Evolutionary conservation across 1,284 basidiomycete genomes (phyloP).

Genomic region (Cutaneotrichosporon spelunceum): DNA sequence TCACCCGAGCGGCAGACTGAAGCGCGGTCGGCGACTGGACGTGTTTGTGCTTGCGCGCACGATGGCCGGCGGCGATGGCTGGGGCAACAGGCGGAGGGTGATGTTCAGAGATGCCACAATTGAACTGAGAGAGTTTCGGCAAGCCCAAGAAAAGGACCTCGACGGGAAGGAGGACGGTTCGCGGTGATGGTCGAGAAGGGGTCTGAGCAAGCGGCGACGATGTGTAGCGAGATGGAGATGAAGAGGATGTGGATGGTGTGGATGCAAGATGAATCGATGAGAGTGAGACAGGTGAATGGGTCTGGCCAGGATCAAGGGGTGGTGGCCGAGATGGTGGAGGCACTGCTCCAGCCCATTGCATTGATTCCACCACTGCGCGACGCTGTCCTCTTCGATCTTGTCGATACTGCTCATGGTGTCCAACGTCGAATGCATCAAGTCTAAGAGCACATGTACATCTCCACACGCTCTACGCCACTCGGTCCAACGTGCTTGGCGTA

Average conservation of each 20-base stretch:
- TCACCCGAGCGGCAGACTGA: not conserved
- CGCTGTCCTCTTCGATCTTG: not conserved
- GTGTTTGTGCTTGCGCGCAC: conserved; percentile 1
- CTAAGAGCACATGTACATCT: conserved; percentile 1
- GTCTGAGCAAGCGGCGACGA: not conserved
- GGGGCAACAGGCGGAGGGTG: not conserved
- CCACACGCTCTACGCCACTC: not conserved
- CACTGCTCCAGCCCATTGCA: not conserved
- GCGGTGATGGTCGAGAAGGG: too few relatives aligned
- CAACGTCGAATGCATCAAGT: conserved; percentile 1
- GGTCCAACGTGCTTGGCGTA: not conserved
- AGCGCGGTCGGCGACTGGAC: conserved; percentile 1
- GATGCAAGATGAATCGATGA: not conserved
- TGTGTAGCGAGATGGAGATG: not conserved
- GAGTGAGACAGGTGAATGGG: not conserved
- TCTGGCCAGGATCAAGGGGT: not conserved
- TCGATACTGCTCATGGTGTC: not conserved
- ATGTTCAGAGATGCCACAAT: not conserved
- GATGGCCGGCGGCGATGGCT: not conserved
- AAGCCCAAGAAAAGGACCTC: not conserved
- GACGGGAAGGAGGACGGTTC: not conserved
- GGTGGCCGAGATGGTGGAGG: conserved; percentile 1
- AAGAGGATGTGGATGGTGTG: not conserved
- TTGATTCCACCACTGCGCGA: not conserved
- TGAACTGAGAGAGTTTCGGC: not conserved